Conservation (phyloP, 805 yeast species). For the Saitoella complicata region DNA sequence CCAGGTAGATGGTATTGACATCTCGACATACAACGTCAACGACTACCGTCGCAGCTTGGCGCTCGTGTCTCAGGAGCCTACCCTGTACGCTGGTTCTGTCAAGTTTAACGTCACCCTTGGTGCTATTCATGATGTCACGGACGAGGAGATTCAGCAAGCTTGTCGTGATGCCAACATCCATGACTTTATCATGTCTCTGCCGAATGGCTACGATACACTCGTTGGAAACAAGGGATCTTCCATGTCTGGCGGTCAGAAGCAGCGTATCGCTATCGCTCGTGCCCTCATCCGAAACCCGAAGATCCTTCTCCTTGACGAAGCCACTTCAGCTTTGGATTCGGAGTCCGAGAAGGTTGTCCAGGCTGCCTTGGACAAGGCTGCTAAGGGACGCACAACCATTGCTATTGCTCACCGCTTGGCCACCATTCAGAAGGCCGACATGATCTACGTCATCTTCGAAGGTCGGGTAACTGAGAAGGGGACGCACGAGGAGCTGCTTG, state of each 20-base stretch:
- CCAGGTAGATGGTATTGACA: slow-evolving; percentile 29
- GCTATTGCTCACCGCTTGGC: slow-evolving; percentile 65
- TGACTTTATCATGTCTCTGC: slow-evolving; percentile 34
- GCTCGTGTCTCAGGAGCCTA: slow-evolving; percentile 42
- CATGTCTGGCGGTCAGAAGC: slow-evolving; percentile 53
- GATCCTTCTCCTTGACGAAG: slow-evolving; percentile 41
- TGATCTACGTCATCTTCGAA: slow-evolving; percentile 34
- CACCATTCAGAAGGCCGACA: slow-evolving; percentile 38
- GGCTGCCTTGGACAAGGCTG: slow-evolving; percentile 41
- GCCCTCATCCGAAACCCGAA: slow-evolving; percentile 43
- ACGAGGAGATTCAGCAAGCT: slow-evolving; percentile 27
- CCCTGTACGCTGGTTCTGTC: slow-evolving; percentile 61
- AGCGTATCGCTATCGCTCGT: slow-evolving; percentile 46
- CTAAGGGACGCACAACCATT: slow-evolving; percentile 48
- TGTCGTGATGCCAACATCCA: slow-evolving; percentile 37
- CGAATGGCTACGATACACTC: slow-evolving; percentile 35
- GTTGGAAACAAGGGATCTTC: slow-evolving; percentile 34
- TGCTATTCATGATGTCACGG: slow-evolving; percentile 18
- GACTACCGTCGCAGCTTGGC: slow-evolving; percentile 37
- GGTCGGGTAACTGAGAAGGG: slow-evolving; percentile 43
- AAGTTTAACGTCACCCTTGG: slow-evolving; percentile 50
- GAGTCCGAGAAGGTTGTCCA: slow-evolving; percentile 56
- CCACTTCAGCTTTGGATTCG: slow-evolving; percentile 36
- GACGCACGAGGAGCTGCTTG: slow-evolving; percentile 27
- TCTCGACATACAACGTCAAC: slow-evolving; percentile 34